Percentiles rank a stretch among this genome's conserved stretches.
Conservation (phyloP, 2,329 filamentous ascomycete species). For the Fusarium sp. region DNA sequence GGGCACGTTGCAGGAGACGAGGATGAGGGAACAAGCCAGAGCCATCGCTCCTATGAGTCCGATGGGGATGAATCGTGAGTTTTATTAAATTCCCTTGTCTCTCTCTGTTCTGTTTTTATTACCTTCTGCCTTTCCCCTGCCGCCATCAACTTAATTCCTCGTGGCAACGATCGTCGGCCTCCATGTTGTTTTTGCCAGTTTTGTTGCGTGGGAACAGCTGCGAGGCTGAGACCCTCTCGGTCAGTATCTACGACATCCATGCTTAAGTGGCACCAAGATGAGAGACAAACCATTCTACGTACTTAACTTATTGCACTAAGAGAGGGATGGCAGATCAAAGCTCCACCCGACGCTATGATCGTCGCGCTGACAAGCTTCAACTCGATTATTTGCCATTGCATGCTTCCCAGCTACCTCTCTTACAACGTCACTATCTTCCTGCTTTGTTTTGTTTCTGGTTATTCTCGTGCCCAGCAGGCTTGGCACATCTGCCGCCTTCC, state of each 20-base stretch:
- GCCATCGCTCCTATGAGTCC: constrained; percentile 48
- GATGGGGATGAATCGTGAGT: constrained; percentile 46
- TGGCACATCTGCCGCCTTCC: constrained; percentile 27
- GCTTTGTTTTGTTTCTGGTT: constrained; percentile 3
- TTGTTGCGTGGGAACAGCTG: constrained; percentile 22
- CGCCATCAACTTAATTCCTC: not conserved
- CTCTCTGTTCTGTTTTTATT: not conserved
- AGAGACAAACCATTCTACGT: constrained; percentile 7
- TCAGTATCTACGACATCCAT: constrained; percentile 31
- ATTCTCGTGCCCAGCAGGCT: constrained; percentile 18
- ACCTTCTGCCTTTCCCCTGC: not conserved
- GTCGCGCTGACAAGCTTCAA: constrained; percentile 6
- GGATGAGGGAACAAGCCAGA: constrained; percentile 45
- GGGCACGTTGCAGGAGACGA: constrained; percentile 47
- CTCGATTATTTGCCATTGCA: not conserved
- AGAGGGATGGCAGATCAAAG: constrained; percentile 8
- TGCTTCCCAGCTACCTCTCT: not conserved
- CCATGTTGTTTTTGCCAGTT: not conserved
- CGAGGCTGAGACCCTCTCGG: constrained; percentile 24
- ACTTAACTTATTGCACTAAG: constrained; percentile 12
- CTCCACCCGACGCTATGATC: constrained; percentile 11
- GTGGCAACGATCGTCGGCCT: not conserved
- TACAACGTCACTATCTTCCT: not conserved
- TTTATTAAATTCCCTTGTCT: constrained; percentile 15
- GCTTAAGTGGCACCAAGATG: constrained; percentile 22